Conservation (phyloP, 371 early-diverging fungal species). For the Apophysomyces sp. region DNA sequence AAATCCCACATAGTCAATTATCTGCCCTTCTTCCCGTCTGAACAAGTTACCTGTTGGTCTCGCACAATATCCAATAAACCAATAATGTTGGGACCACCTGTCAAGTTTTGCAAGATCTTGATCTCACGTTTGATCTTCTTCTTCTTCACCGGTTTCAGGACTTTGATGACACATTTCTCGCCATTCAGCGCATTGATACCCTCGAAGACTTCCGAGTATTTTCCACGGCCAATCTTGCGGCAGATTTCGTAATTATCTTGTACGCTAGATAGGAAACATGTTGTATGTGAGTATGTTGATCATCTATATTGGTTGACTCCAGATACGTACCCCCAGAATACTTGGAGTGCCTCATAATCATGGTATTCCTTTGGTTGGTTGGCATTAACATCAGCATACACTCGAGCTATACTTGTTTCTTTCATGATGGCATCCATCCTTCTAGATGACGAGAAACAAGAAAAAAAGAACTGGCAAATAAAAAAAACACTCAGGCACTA, state of each 20-base stretch:
- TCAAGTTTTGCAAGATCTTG: slow-evolving; percentile 97
- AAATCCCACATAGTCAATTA: too few relatives aligned
- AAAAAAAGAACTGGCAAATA: neutral
- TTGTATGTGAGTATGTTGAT: neutral
- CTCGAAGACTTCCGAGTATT: slow-evolving; percentile 99
- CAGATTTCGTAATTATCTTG: slow-evolving; percentile 98
- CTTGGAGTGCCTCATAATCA: slow-evolving; percentile 85
- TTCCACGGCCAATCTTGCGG: slow-evolving; percentile 97
- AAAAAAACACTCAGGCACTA: neutral
- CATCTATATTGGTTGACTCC: neutral
- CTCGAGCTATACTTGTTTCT: slow-evolving; percentile 59
- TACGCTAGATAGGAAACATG: slow-evolving; percentile 36
- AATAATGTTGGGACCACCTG: slow-evolving; percentile 95
- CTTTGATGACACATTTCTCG: slow-evolving; percentile 97
- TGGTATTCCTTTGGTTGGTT: slow-evolving; percentile 81
- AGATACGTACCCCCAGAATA: slow-evolving; percentile 68
- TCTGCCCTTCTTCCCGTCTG: neutral
- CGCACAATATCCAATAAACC: slow-evolving; percentile 95
- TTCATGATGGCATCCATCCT: slow-evolving; percentile 17
- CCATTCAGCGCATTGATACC: slow-evolving; percentile 85
- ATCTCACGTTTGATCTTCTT: slow-evolving; percentile 99
- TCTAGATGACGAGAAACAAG: neutral
- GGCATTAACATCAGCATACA: slow-evolving; percentile 83
- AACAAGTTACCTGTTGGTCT: slow-evolving; percentile 80
- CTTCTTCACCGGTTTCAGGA: slow-evolving; percentile 99